These are phyloP conservation scores for Penicillium pulvis DNA, from an alignment of 495 filamentous ascomycete genomes.

Conservation along the genomic window DNA sequence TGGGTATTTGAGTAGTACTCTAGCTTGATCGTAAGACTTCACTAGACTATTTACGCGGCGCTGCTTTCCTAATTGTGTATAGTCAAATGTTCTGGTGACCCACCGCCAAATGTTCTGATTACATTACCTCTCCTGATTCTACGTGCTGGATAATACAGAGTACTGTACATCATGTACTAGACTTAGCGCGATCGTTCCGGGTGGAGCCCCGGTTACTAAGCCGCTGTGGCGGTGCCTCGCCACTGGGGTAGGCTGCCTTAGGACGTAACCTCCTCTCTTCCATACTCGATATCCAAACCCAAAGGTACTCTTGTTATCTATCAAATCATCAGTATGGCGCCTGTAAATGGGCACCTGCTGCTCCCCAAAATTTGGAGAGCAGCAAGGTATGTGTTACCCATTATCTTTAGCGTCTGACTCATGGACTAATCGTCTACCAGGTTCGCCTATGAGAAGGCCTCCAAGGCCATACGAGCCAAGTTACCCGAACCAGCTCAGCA, in stretches of 20 bases:
- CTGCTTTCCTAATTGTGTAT: no score
- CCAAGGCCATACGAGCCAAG: constrained; percentile 62
- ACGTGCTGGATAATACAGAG: background rate
- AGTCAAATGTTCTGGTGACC: no score
- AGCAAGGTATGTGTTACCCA: constrained; percentile 51
- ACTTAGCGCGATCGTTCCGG: background rate
- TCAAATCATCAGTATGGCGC: constrained; percentile 57
- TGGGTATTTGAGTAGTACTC: no score
- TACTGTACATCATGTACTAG: background rate
- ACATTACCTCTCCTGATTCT: constrained; percentile 3
- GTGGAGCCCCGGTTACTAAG: background rate
- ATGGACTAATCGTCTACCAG: constrained; percentile 38
- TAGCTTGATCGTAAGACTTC: no score
- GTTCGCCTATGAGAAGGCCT: constrained; percentile 65
- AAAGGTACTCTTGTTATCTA: constrained; percentile 1
- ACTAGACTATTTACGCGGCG: no score
- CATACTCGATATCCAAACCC: constrained; percentile 23
- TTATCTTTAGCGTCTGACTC: constrained; percentile 9
- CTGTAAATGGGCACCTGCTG: constrained; percentile 68
- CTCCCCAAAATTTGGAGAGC: constrained; percentile 70
- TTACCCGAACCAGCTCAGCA: constrained; percentile 55
- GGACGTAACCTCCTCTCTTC: constrained; percentile 21
- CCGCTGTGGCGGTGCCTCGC: constrained; percentile 8
- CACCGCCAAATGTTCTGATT: no score
- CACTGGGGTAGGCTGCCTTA: constrained; percentile 6